Conservation (phyloP, 2,329 filamentous ascomycete species). For the Talaromyces sp. region DNA sequence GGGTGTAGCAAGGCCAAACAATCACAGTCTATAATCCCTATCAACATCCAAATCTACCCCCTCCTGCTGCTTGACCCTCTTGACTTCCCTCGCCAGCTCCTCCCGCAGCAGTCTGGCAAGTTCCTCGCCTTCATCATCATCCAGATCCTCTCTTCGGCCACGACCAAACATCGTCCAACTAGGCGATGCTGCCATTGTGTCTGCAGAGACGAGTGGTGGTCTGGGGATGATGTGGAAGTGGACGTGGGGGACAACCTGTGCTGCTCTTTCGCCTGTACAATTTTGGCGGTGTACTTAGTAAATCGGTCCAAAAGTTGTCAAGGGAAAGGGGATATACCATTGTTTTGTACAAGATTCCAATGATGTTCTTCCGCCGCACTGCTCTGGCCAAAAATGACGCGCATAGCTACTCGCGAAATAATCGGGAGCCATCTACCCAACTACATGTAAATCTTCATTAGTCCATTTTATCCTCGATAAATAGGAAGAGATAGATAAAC, state of each 20-base stretch:
- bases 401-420: conserved; percentile 66
- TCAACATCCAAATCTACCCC: conserved; percentile 35
- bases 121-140: conserved; percentile 43
- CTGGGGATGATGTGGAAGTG: conserved; percentile 94
- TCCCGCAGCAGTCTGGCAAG: conserved; percentile 37
- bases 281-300: neutral
- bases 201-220: conserved; percentile 44
- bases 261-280: conserved; percentile 67
- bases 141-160: conserved; percentile 46
- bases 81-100: conserved; percentile 37
- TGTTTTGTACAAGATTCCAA: conserved; percentile 98
- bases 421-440: conserved; percentile 47
- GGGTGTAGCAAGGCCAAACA: neutral
- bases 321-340: conserved; percentile 49
- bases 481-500: conserved; percentile 48
- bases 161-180: conserved; percentile 47
- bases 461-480: neutral
- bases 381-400: conserved; percentile 57
- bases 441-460: conserved; percentile 22
- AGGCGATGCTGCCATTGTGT: conserved; percentile 22
- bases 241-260: conserved; percentile 88
- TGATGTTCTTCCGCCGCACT: conserved; percentile 49
- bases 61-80: conserved; percentile 33
- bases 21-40: conserved; percentile 14
- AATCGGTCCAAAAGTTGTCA: conserved; percentile 7